Base-by-base conservation (phyloP, 1,139 yeast genomes). In the Debaryomyces singareniensis region DNA sequence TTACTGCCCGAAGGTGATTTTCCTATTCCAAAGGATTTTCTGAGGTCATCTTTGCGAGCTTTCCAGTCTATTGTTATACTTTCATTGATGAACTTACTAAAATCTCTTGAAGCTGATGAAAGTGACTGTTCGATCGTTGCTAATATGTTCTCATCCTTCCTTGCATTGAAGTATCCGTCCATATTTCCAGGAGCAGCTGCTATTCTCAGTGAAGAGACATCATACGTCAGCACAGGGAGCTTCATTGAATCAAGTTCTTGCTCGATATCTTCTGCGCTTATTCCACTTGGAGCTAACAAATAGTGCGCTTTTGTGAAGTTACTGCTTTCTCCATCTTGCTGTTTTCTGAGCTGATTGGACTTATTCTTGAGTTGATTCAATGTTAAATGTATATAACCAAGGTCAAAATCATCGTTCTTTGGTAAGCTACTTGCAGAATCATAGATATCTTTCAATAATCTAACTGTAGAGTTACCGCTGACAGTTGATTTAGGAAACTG, bases 271-370 rank as follows among this genome's bases (percentile, higher is more conserved):
- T 86, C 96, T 26, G 94, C 84, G 34, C 86, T 80, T 32, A 89
- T 70, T 0, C 96, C 96, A 48, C 93, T 82, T 1, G 93, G 84
- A 2, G 96, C 96, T 33, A 91, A 66, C 28, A 89, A 61, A 51
- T 89, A 89, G 47, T 87, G 96, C 0, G 96, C 97, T 45, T 82
- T 84, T 2, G 95, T 84, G 49, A 73, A 82, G 38, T 76, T 73
- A 13, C 60, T 43, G 20, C 54, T 55, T 16, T 47, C 52, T 33
- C 51, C 45, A 5, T 45, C 45, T 7, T 58, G 65, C 20, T 53
- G 56, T 37, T 68, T 70, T 35, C 89, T 69, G 43, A 83, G 59
- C 34, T 70, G 71, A 35, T 66, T 67, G 0, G 94, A 80, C 38
- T 83, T 75, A 42, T 79, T 71, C 43, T 78, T 78, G 43, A 89